Percentiles rank a stretch among this genome's conserved stretches.
Conservation (phyloP, 345 rosid species). For the Eucalyptus paniculata region DNA sequence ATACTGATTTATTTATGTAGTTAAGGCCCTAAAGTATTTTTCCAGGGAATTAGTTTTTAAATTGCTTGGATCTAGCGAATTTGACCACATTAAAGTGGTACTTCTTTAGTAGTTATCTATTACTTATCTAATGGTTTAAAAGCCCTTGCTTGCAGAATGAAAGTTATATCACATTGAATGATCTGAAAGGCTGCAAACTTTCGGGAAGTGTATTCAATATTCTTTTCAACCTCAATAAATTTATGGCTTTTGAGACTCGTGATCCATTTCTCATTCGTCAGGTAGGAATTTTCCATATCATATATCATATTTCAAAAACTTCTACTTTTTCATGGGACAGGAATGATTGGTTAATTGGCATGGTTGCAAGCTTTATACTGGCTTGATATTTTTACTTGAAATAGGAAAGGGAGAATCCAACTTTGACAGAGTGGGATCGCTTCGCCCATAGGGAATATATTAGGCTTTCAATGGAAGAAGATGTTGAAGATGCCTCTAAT, state of each 20-base stretch:
- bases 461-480: slow-evolving; percentile 12
- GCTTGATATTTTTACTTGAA: neutral
- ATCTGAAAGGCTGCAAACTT: slow-evolving; percentile 56
- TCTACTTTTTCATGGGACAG: neutral
- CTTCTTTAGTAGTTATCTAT: neutral
- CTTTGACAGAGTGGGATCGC: slow-evolving; percentile 9
- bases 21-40: neutral
- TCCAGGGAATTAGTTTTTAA: neutral
- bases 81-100: neutral
- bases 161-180: slow-evolving; percentile 51
- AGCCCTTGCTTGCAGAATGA: slow-evolving; percentile 31
- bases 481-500: slow-evolving; percentile 11
- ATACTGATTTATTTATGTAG: neutral
- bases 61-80: neutral
- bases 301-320: neutral
- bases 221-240: slow-evolving; percentile 80
- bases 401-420: slow-evolving; percentile 8
- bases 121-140: neutral
- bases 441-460: slow-evolving; percentile 9
- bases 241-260: slow-evolving; percentile 76
- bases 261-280: slow-evolving; percentile 72
- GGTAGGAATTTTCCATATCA: slow-evolving; percentile 16
- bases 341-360: neutral
- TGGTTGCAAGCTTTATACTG: neutral
- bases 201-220: slow-evolving; percentile 77